A percentile compares a stretch with the other conserved stretches of the same genome.
Conservation (phyloP, 768 basidiomycete species). For the Termitomyces sp. region DNA sequence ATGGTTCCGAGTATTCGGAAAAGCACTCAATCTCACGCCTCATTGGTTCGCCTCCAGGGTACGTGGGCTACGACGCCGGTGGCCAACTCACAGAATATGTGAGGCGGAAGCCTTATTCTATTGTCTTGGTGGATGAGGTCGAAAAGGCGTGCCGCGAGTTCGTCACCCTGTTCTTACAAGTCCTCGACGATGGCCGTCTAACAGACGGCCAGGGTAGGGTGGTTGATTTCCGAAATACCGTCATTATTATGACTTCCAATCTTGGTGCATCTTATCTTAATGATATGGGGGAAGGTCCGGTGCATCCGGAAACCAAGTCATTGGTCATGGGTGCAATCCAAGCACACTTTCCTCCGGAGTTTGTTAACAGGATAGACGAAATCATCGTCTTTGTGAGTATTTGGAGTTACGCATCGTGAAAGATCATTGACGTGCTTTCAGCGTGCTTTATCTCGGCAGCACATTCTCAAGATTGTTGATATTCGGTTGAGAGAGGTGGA, state of each 20-base stretch:
- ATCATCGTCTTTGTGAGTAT: conserved; percentile 68
- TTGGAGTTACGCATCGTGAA: not conserved
- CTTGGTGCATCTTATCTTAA: conserved; percentile 74
- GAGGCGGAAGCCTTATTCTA: conserved; percentile 84
- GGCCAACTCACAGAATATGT: conserved; percentile 94
- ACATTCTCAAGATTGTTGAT: conserved; percentile 84
- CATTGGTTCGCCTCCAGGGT: conserved; percentile 70
- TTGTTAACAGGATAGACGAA: conserved; percentile 86
- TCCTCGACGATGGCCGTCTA: conserved; percentile 87
- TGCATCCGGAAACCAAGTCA: conserved; percentile 51
- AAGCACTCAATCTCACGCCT: conserved; percentile 49
- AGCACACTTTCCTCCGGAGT: conserved; percentile 87
- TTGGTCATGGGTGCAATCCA: conserved; percentile 79
- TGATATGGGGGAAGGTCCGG: conserved; percentile 67
- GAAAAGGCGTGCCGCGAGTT: conserved; percentile 81
- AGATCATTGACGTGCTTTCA: conserved; percentile 30
- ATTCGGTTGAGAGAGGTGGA: conserved; percentile 84
- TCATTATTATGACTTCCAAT: conserved; percentile 95
- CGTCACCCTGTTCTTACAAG: conserved; percentile 56
- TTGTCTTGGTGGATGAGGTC: conserved; percentile 82
- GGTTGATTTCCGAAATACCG: conserved; percentile 84
- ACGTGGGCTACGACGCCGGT: conserved; percentile 86
- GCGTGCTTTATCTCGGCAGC: conserved; percentile 72
- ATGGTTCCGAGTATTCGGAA: conserved; percentile 91
- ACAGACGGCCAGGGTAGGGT: conserved; percentile 92